These are phyloP conservation scores for Ceratobasidium sp. DNA, from an alignment of 1,284 basidiomycete genomes.

Conservation along the genomic window DNA sequence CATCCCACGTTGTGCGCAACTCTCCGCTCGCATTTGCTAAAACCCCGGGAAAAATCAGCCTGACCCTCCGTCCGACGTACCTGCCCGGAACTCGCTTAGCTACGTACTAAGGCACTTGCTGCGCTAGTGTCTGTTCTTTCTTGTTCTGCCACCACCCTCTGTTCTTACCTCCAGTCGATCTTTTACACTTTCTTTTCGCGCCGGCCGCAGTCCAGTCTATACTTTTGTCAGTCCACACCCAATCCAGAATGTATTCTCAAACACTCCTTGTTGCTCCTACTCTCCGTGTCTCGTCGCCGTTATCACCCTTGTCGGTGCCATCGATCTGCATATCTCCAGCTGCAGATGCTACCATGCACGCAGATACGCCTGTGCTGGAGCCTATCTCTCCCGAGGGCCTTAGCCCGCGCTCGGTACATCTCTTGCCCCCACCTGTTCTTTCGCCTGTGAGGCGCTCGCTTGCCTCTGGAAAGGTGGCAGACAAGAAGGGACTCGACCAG, in stretches of 20 bases:
- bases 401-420: slow-evolving; percentile 39
- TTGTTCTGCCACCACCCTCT: slow-evolving; percentile 14
- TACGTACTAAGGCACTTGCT: slow-evolving; percentile 15
- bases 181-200: slow-evolving; percentile 37
- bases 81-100: neutral
- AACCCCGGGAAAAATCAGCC: slow-evolving; percentile 4
- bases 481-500: slow-evolving; percentile 68
- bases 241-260: slow-evolving; percentile 36
- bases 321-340: slow-evolving; percentile 42
- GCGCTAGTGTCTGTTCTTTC: slow-evolving; percentile 18
- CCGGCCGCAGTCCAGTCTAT: slow-evolving; percentile 38
- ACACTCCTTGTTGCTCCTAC: slow-evolving; percentile 24
- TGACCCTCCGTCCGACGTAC: neutral
- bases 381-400: slow-evolving; percentile 22
- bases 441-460: slow-evolving; percentile 41
- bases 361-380: slow-evolving; percentile 11
- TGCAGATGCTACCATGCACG: slow-evolving; percentile 12
- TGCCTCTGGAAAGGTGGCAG: slow-evolving; percentile 27
- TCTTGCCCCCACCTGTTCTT: slow-evolving; percentile 47
- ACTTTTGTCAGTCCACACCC: slow-evolving; percentile 15
- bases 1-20: neutral
- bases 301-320: slow-evolving; percentile 36
- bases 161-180: slow-evolving; percentile 22
- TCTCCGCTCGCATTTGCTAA: slow-evolving; percentile 24
- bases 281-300: slow-evolving; percentile 39